Percentiles rank a stretch among this genome's conserved stretches.
These are phyloP conservation scores for Paracorniculantispora psalliotae DNA, from an alignment of 2,329 filamentous ascomycete genomes.

Conservation along the genomic window DNA sequence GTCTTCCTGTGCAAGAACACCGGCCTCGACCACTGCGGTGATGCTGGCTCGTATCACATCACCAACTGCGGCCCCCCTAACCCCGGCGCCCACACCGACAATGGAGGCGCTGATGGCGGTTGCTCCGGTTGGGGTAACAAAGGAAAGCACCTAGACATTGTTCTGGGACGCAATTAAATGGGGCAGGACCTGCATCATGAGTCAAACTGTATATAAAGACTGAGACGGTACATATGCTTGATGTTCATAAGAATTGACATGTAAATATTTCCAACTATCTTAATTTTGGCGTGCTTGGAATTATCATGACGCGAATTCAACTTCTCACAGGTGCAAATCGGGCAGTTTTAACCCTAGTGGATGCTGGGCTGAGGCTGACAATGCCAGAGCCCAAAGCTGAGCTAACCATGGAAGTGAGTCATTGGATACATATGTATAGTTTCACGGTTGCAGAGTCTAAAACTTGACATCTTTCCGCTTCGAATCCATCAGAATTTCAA, in stretches of 20 bases:
- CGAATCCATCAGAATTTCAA: not conserved
- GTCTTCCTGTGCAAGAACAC: constrained; percentile 35
- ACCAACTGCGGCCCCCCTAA: constrained; percentile 26
- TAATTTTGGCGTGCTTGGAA: too few relatives aligned
- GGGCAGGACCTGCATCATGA: not conserved
- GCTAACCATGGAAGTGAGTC: too few relatives aligned
- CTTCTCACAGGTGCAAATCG: too few relatives aligned
- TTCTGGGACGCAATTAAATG: not conserved
- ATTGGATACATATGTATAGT: not conserved
- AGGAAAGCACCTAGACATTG: not conserved
- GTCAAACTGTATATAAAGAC: too few relatives aligned
- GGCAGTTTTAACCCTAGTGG: not conserved
- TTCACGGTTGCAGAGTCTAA: too few relatives aligned
- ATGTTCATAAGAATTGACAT: not conserved
- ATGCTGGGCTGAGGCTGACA: too few relatives aligned
- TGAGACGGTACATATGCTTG: too few relatives aligned
- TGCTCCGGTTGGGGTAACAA: not conserved
- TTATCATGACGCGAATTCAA: too few relatives aligned
- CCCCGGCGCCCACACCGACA: not conserved
- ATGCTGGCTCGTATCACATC: constrained; percentile 31
- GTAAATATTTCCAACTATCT: not conserved
- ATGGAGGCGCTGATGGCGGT: not conserved
- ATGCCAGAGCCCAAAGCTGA: too few relatives aligned
- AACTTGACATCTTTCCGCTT: too few relatives aligned
- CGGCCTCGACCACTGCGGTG: constrained; percentile 25